Evolutionary conservation across 1,139 yeast species (phyloP).

Genomic region (Groenewaldozyma sp.): DNA sequence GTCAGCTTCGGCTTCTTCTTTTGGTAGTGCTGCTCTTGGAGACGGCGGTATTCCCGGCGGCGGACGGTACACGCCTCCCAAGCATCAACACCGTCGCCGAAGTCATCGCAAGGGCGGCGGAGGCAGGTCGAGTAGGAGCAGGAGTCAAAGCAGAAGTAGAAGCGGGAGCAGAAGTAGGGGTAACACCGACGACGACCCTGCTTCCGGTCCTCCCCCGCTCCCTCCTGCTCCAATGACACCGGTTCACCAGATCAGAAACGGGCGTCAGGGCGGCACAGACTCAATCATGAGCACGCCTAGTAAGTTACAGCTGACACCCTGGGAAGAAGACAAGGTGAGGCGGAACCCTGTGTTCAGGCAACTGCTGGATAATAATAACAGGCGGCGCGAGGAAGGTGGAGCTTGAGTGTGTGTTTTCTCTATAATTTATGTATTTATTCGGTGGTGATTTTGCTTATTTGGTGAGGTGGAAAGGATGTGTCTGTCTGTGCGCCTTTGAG

Average conservation of each 20-base stretch:
- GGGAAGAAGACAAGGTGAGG: slow-evolving; percentile 20
- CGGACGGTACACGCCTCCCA: not conserved
- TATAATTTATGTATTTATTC: too few species aligned
- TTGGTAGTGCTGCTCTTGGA: not conserved
- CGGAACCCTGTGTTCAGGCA: slow-evolving; percentile 13
- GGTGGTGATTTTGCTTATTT: too few species aligned
- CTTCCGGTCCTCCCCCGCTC: not conserved
- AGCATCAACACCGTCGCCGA: too few species aligned
- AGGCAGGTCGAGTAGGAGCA: not conserved
- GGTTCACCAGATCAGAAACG: not conserved
- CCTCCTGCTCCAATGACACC: not conserved
- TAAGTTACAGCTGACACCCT: slow-evolving; percentile 14
- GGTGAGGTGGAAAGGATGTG: too few species aligned
- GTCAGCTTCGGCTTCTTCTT: not conserved
- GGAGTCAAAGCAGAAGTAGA: not conserved
- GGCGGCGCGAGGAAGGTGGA: too few species aligned
- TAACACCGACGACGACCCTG: too few species aligned
- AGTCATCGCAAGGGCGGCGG: too few species aligned
- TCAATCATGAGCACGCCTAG: not conserved
- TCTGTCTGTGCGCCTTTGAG: too few species aligned
- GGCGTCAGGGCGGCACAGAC: too few species aligned
- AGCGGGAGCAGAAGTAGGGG: not conserved
- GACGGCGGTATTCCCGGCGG: not conserved
- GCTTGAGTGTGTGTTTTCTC: too few species aligned
- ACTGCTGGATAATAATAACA: slow-evolving; percentile 6